Percentiles rank a stretch among this genome's conserved stretches.
phyloP scores from a whole-genome alignment of 495 filamentous ascomycete genomes.

The Talaromyces nanjingensis region DNA sequence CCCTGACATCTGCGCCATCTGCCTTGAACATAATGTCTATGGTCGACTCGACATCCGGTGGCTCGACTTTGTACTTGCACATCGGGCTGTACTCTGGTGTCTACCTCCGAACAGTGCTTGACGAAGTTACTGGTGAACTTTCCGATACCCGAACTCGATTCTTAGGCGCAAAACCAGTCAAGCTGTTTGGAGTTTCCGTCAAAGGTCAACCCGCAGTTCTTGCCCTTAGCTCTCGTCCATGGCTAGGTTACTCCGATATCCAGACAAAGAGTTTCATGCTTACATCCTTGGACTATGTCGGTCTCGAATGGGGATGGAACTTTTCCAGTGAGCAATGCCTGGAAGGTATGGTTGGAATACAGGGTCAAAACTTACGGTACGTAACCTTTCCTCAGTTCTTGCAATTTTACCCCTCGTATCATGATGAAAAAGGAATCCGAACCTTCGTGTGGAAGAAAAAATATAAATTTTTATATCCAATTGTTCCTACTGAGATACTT shows the following conservation, averaged over 20 bases:
- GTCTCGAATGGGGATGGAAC: slow-evolving; percentile 91
- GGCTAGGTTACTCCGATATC: slow-evolving; percentile 85
- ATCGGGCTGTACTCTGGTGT: slow-evolving; percentile 94
- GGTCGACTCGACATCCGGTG: slow-evolving; percentile 76
- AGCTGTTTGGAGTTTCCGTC: slow-evolving; percentile 78
- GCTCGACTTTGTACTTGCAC: slow-evolving; percentile 82
- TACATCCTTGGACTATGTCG: slow-evolving; percentile 79
- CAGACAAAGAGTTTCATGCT: slow-evolving; percentile 81
- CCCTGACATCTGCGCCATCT: slow-evolving; percentile 81
- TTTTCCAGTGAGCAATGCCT: slow-evolving; percentile 90
- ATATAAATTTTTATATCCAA: slow-evolving; percentile 51
- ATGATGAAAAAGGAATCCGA: slow-evolving; percentile 64
- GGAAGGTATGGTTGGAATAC: slow-evolving; percentile 94
- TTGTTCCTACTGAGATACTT: slow-evolving; percentile 64
- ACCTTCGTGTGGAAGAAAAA: slow-evolving; percentile 45
- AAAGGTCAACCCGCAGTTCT: slow-evolving; percentile 81
- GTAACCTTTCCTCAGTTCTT: slow-evolving; percentile 19
- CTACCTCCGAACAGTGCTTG: slow-evolving; percentile 87
- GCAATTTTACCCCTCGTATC: slow-evolving; percentile 18
- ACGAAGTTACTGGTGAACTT: slow-evolving; percentile 89
- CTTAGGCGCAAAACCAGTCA: slow-evolving; percentile 79
- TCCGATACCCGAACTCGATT: slow-evolving; percentile 93
- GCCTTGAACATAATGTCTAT: slow-evolving; percentile 89
- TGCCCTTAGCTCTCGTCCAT: slow-evolving; percentile 82
- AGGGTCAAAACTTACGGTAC: slow-evolving; percentile 82